Base-by-base conservation (phyloP, 192 early-diverging fungal genomes). In the Ambispora gerdemannii region DNA sequence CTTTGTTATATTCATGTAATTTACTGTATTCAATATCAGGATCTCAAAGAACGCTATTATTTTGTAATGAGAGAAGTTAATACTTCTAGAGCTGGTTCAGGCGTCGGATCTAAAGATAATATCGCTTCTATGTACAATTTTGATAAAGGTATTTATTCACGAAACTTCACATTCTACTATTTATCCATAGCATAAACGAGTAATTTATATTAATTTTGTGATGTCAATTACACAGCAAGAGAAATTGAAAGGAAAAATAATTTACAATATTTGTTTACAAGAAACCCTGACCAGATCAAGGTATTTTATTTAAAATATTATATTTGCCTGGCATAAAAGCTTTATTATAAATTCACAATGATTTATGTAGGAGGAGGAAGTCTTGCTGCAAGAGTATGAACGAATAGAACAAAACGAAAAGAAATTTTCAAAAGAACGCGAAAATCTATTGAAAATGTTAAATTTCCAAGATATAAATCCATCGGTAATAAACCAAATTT, bases 41-140 rank as follows among this genome's bases (percentile, higher is more conserved):
- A 98, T 33, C 66, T 98, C 31, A 94, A 94, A 76, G 90, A 92
- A 67, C 80, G 95, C 15, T 96, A 93, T 75, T 96, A 92, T 61
- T 70, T 73, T 13, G 83, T 96, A 2, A 78, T 81, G 13, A 81
- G 83, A 17, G 86, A 78, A 32, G 74, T 98, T n/a, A 43, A 43
- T 43, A 6, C 6, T 10, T 43, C 15, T 6, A 6, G 38, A 43
- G 15, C 7, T 43, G 15, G 38, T 15, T 59, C 71, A 8, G 53
- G 53, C 8, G n/a, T n/a, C n/a, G 20, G 27, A 7, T n/a, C 19
- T 56, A 56, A 56, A 56, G 53, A 7, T 6, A 20, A 56, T 24
- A 20, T 6, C 53, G 53, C 6, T 43, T 10, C 7, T 24, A 56
- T 24, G 4, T 56, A 13, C 53, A 68, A 25, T 68, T 68, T 53